phyloP scores from a whole-genome alignment of 768 basidiomycete genomes.

The Panellus pusillus region DNA sequence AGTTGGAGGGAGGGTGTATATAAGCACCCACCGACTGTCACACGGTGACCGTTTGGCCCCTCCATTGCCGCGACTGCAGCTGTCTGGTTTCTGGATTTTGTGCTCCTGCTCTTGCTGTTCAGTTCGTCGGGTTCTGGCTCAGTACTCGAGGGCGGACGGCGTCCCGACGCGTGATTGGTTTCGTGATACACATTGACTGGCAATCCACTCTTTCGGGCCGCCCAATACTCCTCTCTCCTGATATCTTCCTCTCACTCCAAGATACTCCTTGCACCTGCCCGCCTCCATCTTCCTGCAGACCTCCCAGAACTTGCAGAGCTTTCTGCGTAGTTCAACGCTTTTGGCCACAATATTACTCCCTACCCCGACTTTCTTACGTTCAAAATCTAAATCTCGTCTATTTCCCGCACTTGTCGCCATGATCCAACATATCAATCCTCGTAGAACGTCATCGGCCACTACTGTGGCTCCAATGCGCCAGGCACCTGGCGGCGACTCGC shows the following conservation, averaged over 20 bases:
- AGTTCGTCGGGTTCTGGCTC: too few species aligned
- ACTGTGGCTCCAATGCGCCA: conserved; percentile 33
- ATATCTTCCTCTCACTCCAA: conserved; percentile 19
- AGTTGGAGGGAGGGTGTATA: too few species aligned
- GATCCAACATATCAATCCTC: conserved; percentile 66
- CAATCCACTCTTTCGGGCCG: conserved; percentile 45
- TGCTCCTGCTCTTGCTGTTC: too few species aligned
- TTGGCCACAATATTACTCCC: not conserved
- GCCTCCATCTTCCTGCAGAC: conserved; percentile 9
- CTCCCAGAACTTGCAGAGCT: not conserved
- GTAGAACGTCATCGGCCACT: conserved; percentile 35
- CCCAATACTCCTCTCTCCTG: conserved; percentile 24
- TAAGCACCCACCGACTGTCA: too few species aligned
- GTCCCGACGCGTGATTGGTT: conserved; percentile 19
- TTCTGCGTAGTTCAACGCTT: not conserved
- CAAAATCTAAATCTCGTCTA: not conserved
- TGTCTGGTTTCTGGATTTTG: too few species aligned
- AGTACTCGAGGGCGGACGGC: too few species aligned
- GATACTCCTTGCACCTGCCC: conserved; percentile 5
- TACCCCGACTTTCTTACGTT: not conserved
- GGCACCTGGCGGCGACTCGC: conserved; percentile 35
- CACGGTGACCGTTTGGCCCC: too few species aligned
- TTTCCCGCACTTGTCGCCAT: conserved; percentile 34
- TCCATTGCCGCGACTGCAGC: too few species aligned
- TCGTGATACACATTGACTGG: conserved; percentile 23